Evolutionary conservation across 192 early-diverging fungal genomes (phyloP), one percentile per base, ranked within the genome.

Genomic region (Gonapodya sp.): DNA sequence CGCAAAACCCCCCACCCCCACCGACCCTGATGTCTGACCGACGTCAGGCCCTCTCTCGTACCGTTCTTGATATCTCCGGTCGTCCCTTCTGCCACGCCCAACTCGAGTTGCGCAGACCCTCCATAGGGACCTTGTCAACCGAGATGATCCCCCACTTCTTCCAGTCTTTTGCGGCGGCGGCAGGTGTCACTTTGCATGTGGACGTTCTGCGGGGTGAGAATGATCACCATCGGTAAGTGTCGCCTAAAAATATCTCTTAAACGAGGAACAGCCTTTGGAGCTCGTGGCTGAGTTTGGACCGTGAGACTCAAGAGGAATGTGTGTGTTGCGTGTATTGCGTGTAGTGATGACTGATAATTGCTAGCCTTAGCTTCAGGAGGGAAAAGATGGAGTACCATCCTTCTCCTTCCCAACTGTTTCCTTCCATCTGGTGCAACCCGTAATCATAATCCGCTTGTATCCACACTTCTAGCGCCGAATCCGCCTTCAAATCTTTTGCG

Each of bases 71-170:
- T 81, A 96, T 99, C 79, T 98, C 96, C 1, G 98, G 98, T 37
- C 91, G 97, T 2, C 96, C 96, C 1, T 92, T 89, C 83, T 93
- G 95, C 0, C 83, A 85, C 36, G 91, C 97, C 36, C 92, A 96
- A 79, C 85, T 99, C 81, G 94, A 93, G 0, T 85, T 99, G 79
- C 96, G 95, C 83, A 89, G 98, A 31, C 96, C 98, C 86, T 94
- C 90, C 87, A 90, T 99, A 36, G 97, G 98, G 0, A 83, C 88
- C 1, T 84, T 99, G 80, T 95, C 94, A 18, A 95, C 93, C 82
- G 98, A 99, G 84, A 99, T 99, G 98, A 94, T 99, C 82, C 97
- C 98, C 35, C 98, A 98, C 82, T 93, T 99, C 34, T 87, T 99
- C 73, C 88, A 93, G 83, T 95, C 93, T 34, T 98, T 99, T 90